These are phyloP conservation scores for Saturnispora sanitii DNA, from an alignment of 805 yeast genomes.

Conservation along the genomic window DNA sequence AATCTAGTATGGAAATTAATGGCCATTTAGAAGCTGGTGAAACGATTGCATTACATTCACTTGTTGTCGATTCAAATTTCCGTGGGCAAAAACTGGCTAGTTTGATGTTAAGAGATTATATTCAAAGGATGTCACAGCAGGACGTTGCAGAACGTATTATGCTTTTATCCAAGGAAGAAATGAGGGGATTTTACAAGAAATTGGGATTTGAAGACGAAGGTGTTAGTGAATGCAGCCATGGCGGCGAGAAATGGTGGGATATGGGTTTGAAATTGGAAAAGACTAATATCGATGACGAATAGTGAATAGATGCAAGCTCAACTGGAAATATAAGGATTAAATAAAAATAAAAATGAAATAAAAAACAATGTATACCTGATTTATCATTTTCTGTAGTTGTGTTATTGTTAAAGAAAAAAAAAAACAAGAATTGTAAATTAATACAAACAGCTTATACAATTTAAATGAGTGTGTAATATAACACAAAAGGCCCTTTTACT, in stretches of 20 bases:
- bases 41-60: conserved; percentile 70
- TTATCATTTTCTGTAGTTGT: too few relatives aligned
- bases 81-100: conserved; percentile 80
- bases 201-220: conserved; percentile 74
- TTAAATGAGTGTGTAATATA: too few relatives aligned
- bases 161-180: conserved; percentile 58
- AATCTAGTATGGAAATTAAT: conserved; percentile 44
- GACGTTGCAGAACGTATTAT: conserved; percentile 72
- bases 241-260: conserved; percentile 54
- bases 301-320: too few relatives aligned
- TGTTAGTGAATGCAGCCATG: conserved; percentile 47
- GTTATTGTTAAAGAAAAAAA: too few relatives aligned
- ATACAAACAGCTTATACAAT: too few relatives aligned
- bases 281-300: conserved; percentile 34
- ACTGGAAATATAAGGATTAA: too few relatives aligned
- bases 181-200: conserved; percentile 69
- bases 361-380: too few relatives aligned
- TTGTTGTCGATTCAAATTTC: conserved; percentile 68
- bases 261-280: conserved; percentile 34
- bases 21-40: conserved; percentile 75
- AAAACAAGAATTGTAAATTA: too few relatives aligned
- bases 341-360: conserved; percentile 3
- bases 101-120: conserved; percentile 73
- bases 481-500: too few relatives aligned
- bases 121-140: conserved; percentile 82